Base-by-base conservation (phyloP, 1,284 basidiomycete genomes). In the Volvariella surrecta region DNA sequence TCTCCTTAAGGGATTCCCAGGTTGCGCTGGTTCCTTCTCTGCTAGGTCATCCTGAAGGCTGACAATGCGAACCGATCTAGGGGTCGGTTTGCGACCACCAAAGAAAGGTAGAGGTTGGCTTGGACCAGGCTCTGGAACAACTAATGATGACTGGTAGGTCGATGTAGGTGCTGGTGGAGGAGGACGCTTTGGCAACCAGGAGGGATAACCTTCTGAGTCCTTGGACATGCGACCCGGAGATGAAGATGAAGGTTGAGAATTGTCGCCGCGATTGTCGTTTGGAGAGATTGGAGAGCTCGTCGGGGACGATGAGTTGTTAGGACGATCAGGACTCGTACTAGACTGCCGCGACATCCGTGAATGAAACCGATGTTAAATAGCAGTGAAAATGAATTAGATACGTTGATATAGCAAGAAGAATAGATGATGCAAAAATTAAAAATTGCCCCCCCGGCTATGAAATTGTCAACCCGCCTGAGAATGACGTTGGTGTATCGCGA, bases 171-270 rank as follows among this genome's bases (percentile, higher is more conserved):
- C 76, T 1, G 85, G 85, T 1, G 75, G 82, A 16, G 78, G 78
- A 3, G 86, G 85, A n/a, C 85, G 73, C 48, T 68, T 76, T 10
- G 85, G 85, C 3, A 89, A 76, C 85, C 86, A 89, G 20, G 81
- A 79, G 3, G 85, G 85, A 55, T 89, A 89, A 18, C 78, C 77
- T 52, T 84, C 82, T 7, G 78, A 81, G 47, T 70, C 67, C 53
- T 66, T 67, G 31, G 71, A 71, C 45, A 55, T 52, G 45, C 62
- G 57, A 20, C 58, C 58, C 10, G 59, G 63, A 32, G 60, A 58
- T 0, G 61, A 32, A 54, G 48, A 53, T 18, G 51, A 53, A 3
- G 52, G 34, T 15, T 15, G n/a, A n/a, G 34, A 35, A 19, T 7
- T 35, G 34, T 35, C 34, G 6, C 7, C n/a, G 6, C 34, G 13